Base-by-base conservation (phyloP, 2,329 filamentous ascomycete species). In the Colletotrichum musicola region DNA sequence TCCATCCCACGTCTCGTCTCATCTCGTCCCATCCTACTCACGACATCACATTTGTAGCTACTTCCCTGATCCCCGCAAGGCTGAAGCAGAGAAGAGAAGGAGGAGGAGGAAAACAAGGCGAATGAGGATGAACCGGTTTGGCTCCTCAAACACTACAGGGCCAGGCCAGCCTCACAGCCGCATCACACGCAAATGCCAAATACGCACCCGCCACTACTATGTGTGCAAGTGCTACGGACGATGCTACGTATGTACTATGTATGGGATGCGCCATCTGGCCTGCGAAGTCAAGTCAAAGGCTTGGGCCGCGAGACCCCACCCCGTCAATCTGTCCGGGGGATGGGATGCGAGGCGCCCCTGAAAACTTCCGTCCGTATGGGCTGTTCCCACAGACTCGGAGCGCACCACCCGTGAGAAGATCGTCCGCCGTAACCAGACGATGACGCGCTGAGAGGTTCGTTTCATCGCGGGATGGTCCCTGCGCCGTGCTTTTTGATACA, bases 391-490 rank as follows among this genome's bases (percentile, higher is more conserved):
- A 18, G 56, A 25, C 25, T 51, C 35, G 44, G 64, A 57, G 46
- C 59, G 59, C 40, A 62, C 30, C 60, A 53, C 44, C 54, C 38
- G 54, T 68, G 59, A 62, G 47, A 53, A 63, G 53, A 58, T 62
- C 51, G 64, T 63, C 58, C 54, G 38, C 50, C 62, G 57, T 62
- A 58, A 54, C 57, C 40, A 57, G 62, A 62, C 46, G 53, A 69
- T 64, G 64, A 68, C 64, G 59, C 64, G 59, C 64, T 58, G 59
- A 63, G 61, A 64, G 40, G 64, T 71, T 71, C 64, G 68, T 71
- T 64, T 59, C 61, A 61, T 68, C 50, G 65, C 55, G 57, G 65
- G 65, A 68, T 70, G 44, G 50, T 30, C 62, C 65, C 57, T 71
- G 61, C 62, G 59, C 40, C 47, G 44, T 51, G 47, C 60, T 25